Base-by-base conservation (phyloP, 2,329 filamentous ascomycete species). In the Emmonsiellopsis sp. region DNA sequence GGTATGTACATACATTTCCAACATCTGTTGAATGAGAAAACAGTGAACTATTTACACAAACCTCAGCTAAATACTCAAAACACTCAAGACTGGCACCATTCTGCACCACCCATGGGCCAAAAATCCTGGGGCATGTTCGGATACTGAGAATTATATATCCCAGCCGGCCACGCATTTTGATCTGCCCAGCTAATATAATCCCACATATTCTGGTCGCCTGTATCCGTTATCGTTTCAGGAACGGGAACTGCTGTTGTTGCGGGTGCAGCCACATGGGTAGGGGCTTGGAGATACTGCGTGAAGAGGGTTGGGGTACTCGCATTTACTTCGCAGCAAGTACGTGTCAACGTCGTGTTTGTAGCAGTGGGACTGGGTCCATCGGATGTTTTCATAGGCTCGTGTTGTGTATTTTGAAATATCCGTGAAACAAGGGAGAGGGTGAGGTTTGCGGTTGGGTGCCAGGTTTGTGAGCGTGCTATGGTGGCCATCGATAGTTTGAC, bases 351-450 rank as follows among this genome's bases (percentile, higher is more conserved):
- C 20, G 10, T 16, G 20, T 26, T 26, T 26, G 20, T 26, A 26
- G 20, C 20, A 26, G 31, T 37, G 10, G n/a, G 2, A 44, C 38
- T 32, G 26, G 51, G 16, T 32, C 15, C 32, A 15, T 11, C 20
- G 4, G 2, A 60, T 40, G 54, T 57, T 20, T 40, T 54, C n/a
- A 42, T 16, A 3, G 61, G 52, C 20, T 57, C 57, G 7, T 67
- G 61, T 56, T 70, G 70, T 53, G 67, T 70, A 11, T 81, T 81
- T 60, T 85, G 81, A 62, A 84, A 83, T 69, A 86, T 82, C 59
- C 80, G 76, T 61, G 74, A 77, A 30, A 86, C 76, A 3, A 84
- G 82, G 65, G 85, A 82, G 44, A 82, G 73, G 51, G 80, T 83
- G 54, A 82, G 75, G 57, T 79, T 77, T 0, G 82, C 83, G 2